Evolutionary conservation across 2,329 filamentous ascomycete species (phyloP).

Genomic region (Arthroderma sp.): DNA sequence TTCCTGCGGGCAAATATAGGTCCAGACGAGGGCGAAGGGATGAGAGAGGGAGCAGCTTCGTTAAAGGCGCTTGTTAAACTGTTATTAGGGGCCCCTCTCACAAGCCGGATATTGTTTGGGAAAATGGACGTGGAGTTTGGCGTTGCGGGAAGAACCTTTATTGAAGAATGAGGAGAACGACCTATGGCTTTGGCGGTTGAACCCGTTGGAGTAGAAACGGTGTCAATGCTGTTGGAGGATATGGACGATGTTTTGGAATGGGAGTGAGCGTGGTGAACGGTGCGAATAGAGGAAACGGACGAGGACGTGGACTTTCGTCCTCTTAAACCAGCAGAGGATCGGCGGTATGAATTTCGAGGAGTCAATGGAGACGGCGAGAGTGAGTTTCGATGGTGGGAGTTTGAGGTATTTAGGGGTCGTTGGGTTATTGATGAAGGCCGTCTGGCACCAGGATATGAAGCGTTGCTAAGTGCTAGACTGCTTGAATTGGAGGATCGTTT

Average conservation of each 20-base stretch:
- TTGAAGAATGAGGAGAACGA: conserved; percentile 73
- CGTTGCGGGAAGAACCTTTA: conserved; percentile 90
- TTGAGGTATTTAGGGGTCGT: conserved; percentile 27
- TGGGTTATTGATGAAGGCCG: conserved; percentile 31
- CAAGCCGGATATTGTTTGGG: conserved; percentile 74
- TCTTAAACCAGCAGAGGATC: conserved; percentile 68
- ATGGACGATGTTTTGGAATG: conserved; percentile 93
- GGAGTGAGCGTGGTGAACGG: conserved; percentile 75
- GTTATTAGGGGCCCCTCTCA: conserved; percentile 42
- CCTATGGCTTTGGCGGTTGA: conserved; percentile 38
- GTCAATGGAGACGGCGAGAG: conserved; percentile 79
- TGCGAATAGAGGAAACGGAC: conserved; percentile 83
- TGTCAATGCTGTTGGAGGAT: conserved; percentile 65
- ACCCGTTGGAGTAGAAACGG: conserved; percentile 55
- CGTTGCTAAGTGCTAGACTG: conserved; percentile 32
- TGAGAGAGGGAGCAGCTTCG: conserved; percentile 26
- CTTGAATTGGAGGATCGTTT: conserved; percentile 33
- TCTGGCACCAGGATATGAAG: conserved; percentile 30
- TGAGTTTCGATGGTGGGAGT: conserved; percentile 50
- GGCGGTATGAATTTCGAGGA: conserved; percentile 72
- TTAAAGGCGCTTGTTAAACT: conserved; percentile 27
- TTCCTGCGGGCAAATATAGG: conserved; percentile 38
- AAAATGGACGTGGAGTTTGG: conserved; percentile 61
- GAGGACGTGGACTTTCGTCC: conserved; percentile 94
- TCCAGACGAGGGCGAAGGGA: conserved; percentile 32